phyloP scores from a whole-genome alignment of 192 early-diverging fungal species.

The Chytriomyces sp. region DNA sequence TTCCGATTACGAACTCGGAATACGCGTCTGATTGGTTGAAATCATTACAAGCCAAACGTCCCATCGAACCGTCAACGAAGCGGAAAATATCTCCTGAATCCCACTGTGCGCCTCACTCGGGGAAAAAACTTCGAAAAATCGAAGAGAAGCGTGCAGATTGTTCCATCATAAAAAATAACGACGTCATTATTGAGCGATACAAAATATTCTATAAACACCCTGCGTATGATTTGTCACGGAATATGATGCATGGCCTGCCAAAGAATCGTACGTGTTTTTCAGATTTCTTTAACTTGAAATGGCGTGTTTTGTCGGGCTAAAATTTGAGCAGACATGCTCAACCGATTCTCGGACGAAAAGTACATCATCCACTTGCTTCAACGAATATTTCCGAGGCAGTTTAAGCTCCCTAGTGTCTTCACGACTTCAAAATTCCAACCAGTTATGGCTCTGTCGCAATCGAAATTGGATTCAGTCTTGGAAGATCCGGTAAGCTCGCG shows the following conservation, averaged over 20 bases:
- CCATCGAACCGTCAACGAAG: background rate
- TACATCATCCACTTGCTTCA: constrained; percentile 5
- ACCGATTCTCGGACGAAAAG: background rate
- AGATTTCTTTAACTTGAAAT: background rate
- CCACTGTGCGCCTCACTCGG: background rate
- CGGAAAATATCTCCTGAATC: background rate
- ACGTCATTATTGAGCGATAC: constrained; percentile 30
- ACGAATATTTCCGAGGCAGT: constrained; percentile 22
- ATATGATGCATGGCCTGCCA: constrained; percentile 39
- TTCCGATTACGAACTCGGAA: background rate
- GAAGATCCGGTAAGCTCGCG: background rate
- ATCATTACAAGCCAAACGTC: background rate
- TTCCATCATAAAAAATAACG: constrained; percentile 1
- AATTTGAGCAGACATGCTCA: constrained; percentile 5
- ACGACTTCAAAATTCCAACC: constrained; percentile 11
- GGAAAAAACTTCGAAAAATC: background rate
- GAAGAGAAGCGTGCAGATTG: background rate
- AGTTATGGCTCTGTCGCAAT: background rate
- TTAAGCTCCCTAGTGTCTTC: constrained; percentile 1
- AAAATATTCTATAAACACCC: constrained; percentile 45
- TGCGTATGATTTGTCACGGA: constrained; percentile 9
- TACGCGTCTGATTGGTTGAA: constrained; percentile 10
- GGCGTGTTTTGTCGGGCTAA: background rate
- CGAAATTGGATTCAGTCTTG: background rate
- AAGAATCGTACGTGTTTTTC: constrained; percentile 37